A percentile compares a stretch with the other conserved stretches of the same genome.
phyloP scores from a whole-genome alignment of 2,329 filamentous ascomycete species.

The Xylaria sp. region DNA sequence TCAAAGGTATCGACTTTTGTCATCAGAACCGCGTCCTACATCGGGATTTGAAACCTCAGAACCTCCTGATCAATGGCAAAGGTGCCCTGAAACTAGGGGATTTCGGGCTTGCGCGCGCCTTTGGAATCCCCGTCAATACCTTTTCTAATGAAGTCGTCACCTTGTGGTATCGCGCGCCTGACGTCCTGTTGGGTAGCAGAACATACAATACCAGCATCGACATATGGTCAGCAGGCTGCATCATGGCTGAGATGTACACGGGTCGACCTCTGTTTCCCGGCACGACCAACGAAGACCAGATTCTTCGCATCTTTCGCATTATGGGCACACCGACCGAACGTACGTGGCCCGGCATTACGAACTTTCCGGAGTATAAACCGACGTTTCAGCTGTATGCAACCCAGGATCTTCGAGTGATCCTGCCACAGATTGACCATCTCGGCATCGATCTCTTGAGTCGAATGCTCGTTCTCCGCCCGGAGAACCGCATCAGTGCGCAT shows the following conservation, averaged over 20 bases:
- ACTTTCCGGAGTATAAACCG: slow-evolving; percentile 97
- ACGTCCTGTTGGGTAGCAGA: slow-evolving; percentile 90
- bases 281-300: slow-evolving; percentile 97
- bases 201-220: slow-evolving; percentile 99
- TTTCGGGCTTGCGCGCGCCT: slow-evolving; percentile 92
- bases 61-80: slow-evolving; percentile 93
- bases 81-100: slow-evolving; percentile 92
- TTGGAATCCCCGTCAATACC: slow-evolving; percentile 97
- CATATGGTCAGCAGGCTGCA: slow-evolving; percentile 98
- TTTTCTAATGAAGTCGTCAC: slow-evolving; percentile 99
- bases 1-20: slow-evolving; percentile 96
- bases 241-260: slow-evolving; percentile 99
- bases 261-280: slow-evolving; percentile 95
- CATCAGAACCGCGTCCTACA: slow-evolving; percentile 97
- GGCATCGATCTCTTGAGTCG: slow-evolving; percentile 88
- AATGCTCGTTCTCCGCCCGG: slow-evolving; percentile 93
- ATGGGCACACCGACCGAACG: slow-evolving; percentile 98
- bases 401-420: slow-evolving; percentile 85
- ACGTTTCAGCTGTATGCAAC: slow-evolving; percentile 96
- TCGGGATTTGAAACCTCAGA: slow-evolving; percentile 95
- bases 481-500: slow-evolving; percentile 87
- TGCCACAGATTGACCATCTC: slow-evolving; percentile 88
- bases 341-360: slow-evolving; percentile 93
- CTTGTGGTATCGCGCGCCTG: slow-evolving; percentile 96
- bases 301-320: slow-evolving; percentile 95